A percentile compares a stretch with the other conserved stretches of the same genome.
Evolutionary conservation across 106 monocot genomes (phyloP).

Genomic region (Phalaenopsis aphrodite): DNA sequence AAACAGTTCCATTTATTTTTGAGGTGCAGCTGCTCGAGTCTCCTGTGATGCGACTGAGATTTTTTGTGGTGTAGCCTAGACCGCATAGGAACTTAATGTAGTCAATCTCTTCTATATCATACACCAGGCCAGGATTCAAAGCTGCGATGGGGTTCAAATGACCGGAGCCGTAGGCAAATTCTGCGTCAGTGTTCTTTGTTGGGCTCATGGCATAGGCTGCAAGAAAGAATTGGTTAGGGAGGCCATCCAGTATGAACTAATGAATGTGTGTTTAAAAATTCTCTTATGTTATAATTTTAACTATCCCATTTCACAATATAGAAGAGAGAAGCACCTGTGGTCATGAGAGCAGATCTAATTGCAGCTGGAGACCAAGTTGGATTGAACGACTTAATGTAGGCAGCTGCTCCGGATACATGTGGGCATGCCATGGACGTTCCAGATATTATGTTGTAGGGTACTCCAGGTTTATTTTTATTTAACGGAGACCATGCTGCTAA

Average conservation of each 20-base stretch:
- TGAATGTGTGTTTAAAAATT: too few relatives aligned
- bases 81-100: slow-evolving; percentile 9
- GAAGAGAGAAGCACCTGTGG: slow-evolving; percentile 14
- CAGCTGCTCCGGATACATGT: slow-evolving; percentile 19
- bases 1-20: too few relatives aligned
- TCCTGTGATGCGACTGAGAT: too few relatives aligned
- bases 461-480: not conserved
- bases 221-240: too few relatives aligned
- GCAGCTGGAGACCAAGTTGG: slow-evolving; percentile 27
- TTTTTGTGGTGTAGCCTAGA: slow-evolving; percentile 9
- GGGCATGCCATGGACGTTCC: slow-evolving; percentile 47
- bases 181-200: not conserved
- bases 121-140: slow-evolving; percentile 15
- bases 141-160: slow-evolving; percentile 17
- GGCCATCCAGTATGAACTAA: too few relatives aligned
- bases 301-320: too few relatives aligned
- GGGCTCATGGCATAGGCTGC: too few relatives aligned
- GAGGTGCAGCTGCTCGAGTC: too few relatives aligned
- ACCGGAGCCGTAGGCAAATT: slow-evolving; percentile 12
- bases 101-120: slow-evolving; percentile 4
- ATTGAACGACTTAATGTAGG: slow-evolving; percentile 31
- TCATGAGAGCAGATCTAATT: slow-evolving; percentile 34
- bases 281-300: too few relatives aligned
- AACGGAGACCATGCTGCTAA: slow-evolving; percentile 20
- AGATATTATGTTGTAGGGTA: slow-evolving; percentile 23